Base-by-base conservation (phyloP, 306 rosid genomes). In the Corylus avellana region DNA sequence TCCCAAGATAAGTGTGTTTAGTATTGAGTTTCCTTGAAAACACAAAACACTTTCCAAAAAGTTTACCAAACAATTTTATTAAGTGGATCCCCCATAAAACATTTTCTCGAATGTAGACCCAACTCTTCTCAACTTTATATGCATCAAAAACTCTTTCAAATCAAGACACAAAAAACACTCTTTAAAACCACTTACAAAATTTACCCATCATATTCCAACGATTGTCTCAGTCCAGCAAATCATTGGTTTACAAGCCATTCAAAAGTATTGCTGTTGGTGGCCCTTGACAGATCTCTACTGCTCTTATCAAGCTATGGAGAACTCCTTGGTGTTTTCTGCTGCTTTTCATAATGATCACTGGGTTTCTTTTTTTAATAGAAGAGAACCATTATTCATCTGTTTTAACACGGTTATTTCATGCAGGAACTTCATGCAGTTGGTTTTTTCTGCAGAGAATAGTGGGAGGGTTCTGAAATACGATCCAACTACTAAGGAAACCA, bases 401-500 rank as follows among this genome's bases (percentile, higher is more conserved):
- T 78, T 81, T 87, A 72, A 87, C 83, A 39, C 67, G 14, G 58
- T 77, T 39, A 42, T 84, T 62, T 75, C 77, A 55, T 79, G 59
- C 90, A 95, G 98, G 88, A 93, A 92, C 85, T 95, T 95, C 87
- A 6, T 92, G 73, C 98, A 91, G 77, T 75, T 88, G 86, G 89
- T 92, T 56, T 89, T 95, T 76, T 83, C 98, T 3, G 93, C 83
- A 2, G 98, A 95, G 4, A 77, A 89, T 59, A 80, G 82, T 78
- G 98, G 98, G 73, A 89, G 89, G 83, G 91, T 94, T 84, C 85
- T 94, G 84, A 94, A 90, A 75, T 94, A 92, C 88, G 84, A 90
- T 81, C 82, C 93, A 66, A 51, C 77, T 76, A 91, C 97, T 10
- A 83, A 85, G 84, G 93, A 92, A 91, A 89, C 96, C 81, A 85